Conservation (phyloP, 768 basidiomycete species). For the Rhodotorula paludigena region DNA sequence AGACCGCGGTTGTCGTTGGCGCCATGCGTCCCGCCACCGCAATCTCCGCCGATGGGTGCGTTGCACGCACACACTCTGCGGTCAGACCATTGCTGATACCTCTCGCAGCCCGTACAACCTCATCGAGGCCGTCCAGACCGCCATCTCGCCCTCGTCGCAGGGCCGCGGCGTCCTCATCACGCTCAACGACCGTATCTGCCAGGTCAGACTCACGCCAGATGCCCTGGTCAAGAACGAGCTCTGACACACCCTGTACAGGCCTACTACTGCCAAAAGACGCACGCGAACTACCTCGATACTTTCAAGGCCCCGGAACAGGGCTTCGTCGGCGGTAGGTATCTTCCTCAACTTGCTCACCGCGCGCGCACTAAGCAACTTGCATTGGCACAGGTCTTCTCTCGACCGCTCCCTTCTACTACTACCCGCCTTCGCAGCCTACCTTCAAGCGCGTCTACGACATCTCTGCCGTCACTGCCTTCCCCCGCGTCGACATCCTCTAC, state of each 20-base stretch:
- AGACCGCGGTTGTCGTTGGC: constrained; percentile 46
- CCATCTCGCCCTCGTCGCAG: constrained; percentile 8
- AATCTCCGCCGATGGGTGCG: constrained; percentile 38
- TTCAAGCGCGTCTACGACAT: constrained; percentile 42
- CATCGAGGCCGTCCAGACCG: constrained; percentile 43
- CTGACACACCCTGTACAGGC: constrained; percentile 22
- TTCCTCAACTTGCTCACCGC: too few relatives aligned
- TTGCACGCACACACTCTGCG: too few relatives aligned
- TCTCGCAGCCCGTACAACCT: constrained; percentile 43
- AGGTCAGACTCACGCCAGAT: background rate
- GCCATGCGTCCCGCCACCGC: constrained; percentile 47
- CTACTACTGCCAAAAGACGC: constrained; percentile 44
- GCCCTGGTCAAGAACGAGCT: too few relatives aligned
- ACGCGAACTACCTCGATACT: constrained; percentile 41
- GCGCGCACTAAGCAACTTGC: too few relatives aligned
- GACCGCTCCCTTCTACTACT: constrained; percentile 28
- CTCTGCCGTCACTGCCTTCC: constrained; percentile 20
- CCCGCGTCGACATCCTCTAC: constrained; percentile 38
- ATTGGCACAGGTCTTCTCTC: constrained; percentile 36
- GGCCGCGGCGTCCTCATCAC: constrained; percentile 44
- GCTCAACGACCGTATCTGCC: constrained; percentile 46
- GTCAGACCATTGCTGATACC: too few relatives aligned
- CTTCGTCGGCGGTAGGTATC: constrained; percentile 45
- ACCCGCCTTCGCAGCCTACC: constrained; percentile 38
- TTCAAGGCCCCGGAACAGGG: constrained; percentile 46